phyloP scores from a whole-genome alignment of 331 rosid species.

The Dryas integrifolia region DNA sequence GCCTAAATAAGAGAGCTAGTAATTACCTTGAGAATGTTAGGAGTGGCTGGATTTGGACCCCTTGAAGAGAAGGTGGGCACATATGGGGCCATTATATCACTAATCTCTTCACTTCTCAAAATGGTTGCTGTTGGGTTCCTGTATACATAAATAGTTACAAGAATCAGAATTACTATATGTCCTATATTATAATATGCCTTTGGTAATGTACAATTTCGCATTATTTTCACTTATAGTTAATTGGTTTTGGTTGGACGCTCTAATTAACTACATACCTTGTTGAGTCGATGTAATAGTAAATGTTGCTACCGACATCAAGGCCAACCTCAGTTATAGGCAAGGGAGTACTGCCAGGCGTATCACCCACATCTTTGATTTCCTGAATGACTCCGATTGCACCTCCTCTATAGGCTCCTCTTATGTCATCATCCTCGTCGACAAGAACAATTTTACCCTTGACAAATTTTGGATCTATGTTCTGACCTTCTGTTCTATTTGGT shows the following conservation, averaged over 20 bases:
- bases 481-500: slow-evolving; percentile 19
- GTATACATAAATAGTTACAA: background rate
- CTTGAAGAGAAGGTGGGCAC: slow-evolving; percentile 51
- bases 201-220: too few relatives aligned
- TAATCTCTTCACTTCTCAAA: slow-evolving; percentile 26
- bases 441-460: slow-evolving; percentile 38
- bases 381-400: too few relatives aligned
- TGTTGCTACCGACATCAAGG: slow-evolving; percentile 17
- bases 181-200: too few relatives aligned
- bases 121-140: slow-evolving; percentile 48
- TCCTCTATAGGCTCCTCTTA: too few relatives aligned
- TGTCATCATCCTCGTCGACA: background rate
- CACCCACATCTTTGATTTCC: too few relatives aligned
- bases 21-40: too few relatives aligned
- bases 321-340: background rate
- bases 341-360: too few relatives aligned
- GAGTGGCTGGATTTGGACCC: slow-evolving; percentile 10
- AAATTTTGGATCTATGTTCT: background rate
- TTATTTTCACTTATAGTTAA: too few relatives aligned
- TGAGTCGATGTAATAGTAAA: slow-evolving; percentile 32
- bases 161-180: background rate
- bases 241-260: too few relatives aligned
- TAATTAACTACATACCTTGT: slow-evolving; percentile 31
- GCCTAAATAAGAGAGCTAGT: too few relatives aligned
- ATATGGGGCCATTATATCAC: slow-evolving; percentile 38